These are phyloP conservation scores for Postia placenta DNA, from an alignment of 768 basidiomycete genomes.

Conservation along the genomic window DNA sequence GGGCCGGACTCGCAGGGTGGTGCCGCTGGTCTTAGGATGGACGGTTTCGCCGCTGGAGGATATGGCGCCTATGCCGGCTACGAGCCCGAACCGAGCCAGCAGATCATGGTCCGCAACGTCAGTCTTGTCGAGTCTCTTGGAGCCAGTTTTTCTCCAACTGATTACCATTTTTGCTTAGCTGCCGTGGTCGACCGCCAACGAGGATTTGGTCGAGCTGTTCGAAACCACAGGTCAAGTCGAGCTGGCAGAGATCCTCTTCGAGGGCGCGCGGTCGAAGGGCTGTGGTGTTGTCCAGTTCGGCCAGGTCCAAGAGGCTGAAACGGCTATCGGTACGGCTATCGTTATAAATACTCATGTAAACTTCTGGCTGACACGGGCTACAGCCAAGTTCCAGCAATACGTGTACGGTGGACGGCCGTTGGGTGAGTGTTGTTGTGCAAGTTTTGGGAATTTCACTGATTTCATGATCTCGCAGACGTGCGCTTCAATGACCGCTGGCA, in stretches of 20 bases:
- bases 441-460: neutral
- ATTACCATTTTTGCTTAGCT: conserved; percentile 43
- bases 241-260: conserved; percentile 90
- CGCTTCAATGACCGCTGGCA: conserved; percentile 96
- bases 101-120: conserved; percentile 98
- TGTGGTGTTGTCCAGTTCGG: conserved; percentile 95
- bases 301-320: conserved; percentile 84
- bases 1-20: conserved; percentile 68
- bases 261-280: conserved; percentile 89
- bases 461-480: conserved; percentile 49
- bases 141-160: neutral
- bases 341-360: no score
- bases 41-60: conserved; percentile 29
- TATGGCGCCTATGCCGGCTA: conserved; percentile 37
- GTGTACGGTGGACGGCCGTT: conserved; percentile 91
- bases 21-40: conserved; percentile 28
- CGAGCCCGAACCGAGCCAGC: conserved; percentile 82
- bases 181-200: conserved; percentile 98
- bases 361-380: neutral
- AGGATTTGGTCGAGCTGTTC: conserved; percentile 95
- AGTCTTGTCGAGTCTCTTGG: conserved; percentile 29
- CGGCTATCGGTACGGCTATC: conserved; percentile 68
- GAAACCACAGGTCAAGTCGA: conserved; percentile 97
- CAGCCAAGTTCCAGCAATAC: conserved; percentile 92
- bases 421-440: conserved; percentile 37